Conservation (phyloP, 148 eudicot genomes). For the Rhododendron ferrugineum region DNA sequence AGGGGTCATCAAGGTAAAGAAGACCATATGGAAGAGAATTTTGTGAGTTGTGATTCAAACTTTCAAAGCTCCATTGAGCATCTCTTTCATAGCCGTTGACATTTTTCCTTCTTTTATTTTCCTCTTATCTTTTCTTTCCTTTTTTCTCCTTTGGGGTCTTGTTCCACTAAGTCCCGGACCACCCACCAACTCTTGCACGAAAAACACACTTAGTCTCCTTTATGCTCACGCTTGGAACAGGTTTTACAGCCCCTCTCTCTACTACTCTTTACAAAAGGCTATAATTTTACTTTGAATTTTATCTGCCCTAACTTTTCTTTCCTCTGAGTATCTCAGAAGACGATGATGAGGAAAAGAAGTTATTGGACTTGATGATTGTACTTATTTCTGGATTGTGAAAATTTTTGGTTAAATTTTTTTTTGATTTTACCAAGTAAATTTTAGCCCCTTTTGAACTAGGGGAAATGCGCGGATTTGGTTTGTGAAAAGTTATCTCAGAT, state of each 20-base stretch:
- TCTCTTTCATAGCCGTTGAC: slow-evolving; percentile 41
- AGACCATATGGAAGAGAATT: neutral
- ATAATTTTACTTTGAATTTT: slow-evolving; percentile 14
- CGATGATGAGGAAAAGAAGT: slow-evolving; percentile 8
- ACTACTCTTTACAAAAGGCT: slow-evolving; percentile 21
- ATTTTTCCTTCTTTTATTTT: slow-evolving; percentile 16
- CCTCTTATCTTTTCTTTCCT: slow-evolving; percentile 3
- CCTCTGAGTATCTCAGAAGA: neutral
- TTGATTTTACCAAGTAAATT: neutral
- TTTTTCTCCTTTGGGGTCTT: slow-evolving; percentile 16
- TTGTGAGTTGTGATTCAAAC: slow-evolving; percentile 7
- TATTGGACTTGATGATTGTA: slow-evolving; percentile 14
- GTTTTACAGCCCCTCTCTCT: slow-evolving; percentile 17
- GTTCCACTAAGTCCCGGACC: slow-evolving; percentile 33
- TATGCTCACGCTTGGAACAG: slow-evolving; percentile 37
- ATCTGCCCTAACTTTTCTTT: slow-evolving; percentile 9
- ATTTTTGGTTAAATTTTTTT: neutral
- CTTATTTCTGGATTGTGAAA: neutral
- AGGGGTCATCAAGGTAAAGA: slow-evolving; percentile 12
- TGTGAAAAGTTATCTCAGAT: no score
- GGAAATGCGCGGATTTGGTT: no score
- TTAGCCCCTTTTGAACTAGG: neutral
- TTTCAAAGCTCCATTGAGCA: slow-evolving; percentile 8
- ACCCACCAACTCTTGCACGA: slow-evolving; percentile 36
- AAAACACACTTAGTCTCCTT: slow-evolving; percentile 19